Conservation (phyloP, 2,329 filamentous ascomycete species). For the Tolypocladium sp. region DNA sequence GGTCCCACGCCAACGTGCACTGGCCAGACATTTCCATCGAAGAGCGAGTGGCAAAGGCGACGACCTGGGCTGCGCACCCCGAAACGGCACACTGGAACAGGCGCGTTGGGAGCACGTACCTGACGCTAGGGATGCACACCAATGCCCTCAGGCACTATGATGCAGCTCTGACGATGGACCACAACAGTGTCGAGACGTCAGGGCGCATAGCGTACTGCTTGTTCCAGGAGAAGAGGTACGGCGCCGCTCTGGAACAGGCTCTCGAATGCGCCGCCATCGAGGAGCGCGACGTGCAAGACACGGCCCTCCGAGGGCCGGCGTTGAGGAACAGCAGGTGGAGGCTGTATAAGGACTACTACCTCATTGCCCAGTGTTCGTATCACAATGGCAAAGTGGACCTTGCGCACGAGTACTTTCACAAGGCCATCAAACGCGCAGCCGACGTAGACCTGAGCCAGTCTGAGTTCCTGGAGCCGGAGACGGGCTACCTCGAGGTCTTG, state of each 20-base stretch:
- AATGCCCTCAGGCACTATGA: slow-evolving; percentile 26
- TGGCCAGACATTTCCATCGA: slow-evolving; percentile 26
- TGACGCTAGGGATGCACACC: slow-evolving; percentile 24
- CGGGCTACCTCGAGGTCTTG: slow-evolving; percentile 25
- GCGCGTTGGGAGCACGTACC: slow-evolving; percentile 29
- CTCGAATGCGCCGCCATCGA: slow-evolving; percentile 27
- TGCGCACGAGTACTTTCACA: slow-evolving; percentile 25
- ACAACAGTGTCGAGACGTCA: slow-evolving; percentile 25
- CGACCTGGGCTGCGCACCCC: slow-evolving; percentile 24
- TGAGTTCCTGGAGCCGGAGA: slow-evolving; percentile 27
- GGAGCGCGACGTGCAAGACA: slow-evolving; percentile 16
- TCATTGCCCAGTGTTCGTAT: slow-evolving; percentile 27
- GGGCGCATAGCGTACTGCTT: slow-evolving; percentile 33
- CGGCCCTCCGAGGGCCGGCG: slow-evolving; percentile 12
- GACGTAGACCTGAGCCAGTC: slow-evolving; percentile 14
- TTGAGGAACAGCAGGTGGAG: slow-evolving; percentile 25
- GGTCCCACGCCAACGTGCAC: slow-evolving; percentile 23
- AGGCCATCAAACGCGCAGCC: slow-evolving; percentile 21
- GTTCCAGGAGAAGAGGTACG: slow-evolving; percentile 23
- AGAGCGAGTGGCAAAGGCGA: slow-evolving; percentile 24
- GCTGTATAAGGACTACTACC: slow-evolving; percentile 29
- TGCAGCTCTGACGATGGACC: slow-evolving; percentile 24
- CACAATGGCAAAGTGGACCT: slow-evolving; percentile 20
- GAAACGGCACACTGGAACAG: slow-evolving; percentile 27
- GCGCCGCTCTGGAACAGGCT: slow-evolving; percentile 23